phyloP scores from a whole-genome alignment of 805 yeast species.

The Vanderwaltozyma verrucispora region DNA sequence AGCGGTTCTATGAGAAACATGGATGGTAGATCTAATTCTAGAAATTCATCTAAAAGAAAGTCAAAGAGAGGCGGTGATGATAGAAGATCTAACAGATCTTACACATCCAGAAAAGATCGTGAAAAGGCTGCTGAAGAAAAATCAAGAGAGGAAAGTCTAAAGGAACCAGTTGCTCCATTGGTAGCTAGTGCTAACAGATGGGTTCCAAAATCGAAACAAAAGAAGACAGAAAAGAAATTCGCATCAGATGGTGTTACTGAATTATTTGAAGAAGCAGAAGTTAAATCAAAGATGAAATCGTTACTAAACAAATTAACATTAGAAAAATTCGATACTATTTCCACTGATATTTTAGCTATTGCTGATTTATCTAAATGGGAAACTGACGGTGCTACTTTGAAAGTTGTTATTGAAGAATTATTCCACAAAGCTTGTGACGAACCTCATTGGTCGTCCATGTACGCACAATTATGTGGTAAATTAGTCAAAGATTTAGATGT shows the following conservation, averaged over 20 bases:
- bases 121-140: slow-evolving; percentile 34
- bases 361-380: slow-evolving; percentile 85
- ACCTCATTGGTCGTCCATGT: slow-evolving; percentile 96
- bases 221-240: slow-evolving; percentile 46
- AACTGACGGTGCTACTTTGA: slow-evolving; percentile 69
- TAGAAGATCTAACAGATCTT: slow-evolving; percentile 29
- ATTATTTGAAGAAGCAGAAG: slow-evolving; percentile 55
- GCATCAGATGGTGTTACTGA: slow-evolving; percentile 76
- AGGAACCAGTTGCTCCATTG: slow-evolving; percentile 70
- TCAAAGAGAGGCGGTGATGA: slow-evolving; percentile 36
- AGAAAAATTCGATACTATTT: slow-evolving; percentile 77
- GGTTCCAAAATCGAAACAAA: slow-evolving; percentile 71
- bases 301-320: slow-evolving; percentile 86
- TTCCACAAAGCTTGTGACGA: slow-evolving; percentile 97
- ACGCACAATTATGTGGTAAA: slow-evolving; percentile 83
- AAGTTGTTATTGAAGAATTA: slow-evolving; percentile 69
- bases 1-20: slow-evolving; percentile 27
- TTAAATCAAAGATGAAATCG: slow-evolving; percentile 76
- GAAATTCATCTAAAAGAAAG: slow-evolving; percentile 55
- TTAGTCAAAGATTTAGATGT: slow-evolving; percentile 56
- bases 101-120: slow-evolving; percentile 33
- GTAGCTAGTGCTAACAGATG: slow-evolving; percentile 81
- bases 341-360: slow-evolving; percentile 63
- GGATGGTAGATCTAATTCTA: slow-evolving; percentile 47
- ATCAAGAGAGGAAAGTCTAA: slow-evolving; percentile 38